Percentiles rank a stretch among this genome's conserved stretches.
Conservation (phyloP, 1,139 yeast species). For the Wickerhamomyces sp. region DNA sequence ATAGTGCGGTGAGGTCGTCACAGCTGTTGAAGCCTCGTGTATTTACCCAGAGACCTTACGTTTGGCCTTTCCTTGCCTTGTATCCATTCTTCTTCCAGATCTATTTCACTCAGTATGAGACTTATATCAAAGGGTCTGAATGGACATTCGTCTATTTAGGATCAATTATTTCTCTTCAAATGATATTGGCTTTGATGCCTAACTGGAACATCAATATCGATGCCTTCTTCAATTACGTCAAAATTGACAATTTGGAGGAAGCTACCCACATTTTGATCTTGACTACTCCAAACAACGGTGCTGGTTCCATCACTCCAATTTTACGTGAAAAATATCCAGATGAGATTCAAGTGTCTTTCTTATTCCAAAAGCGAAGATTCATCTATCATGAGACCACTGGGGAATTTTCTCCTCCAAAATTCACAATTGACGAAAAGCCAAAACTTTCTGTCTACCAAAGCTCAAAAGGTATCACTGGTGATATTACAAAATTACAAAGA, state of each 20-base stretch:
- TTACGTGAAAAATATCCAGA: conserved; percentile 54
- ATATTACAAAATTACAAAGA: conserved; percentile 49
- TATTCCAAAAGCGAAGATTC: conserved; percentile 91
- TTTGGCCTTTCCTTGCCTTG: conserved; percentile 75
- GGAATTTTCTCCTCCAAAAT: conserved; percentile 77
- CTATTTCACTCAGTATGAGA: conserved; percentile 68
- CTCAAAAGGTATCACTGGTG: conserved; percentile 59
- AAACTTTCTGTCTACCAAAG: conserved; percentile 54
- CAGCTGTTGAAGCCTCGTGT: conserved; percentile 70
- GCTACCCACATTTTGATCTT: conserved; percentile 72
- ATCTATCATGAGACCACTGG: conserved; percentile 52
- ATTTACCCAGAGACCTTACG: conserved; percentile 63
- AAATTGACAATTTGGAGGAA: conserved; percentile 46
- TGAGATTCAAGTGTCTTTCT: conserved; percentile 67
- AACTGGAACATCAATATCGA: conserved; percentile 82
- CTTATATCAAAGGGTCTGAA: conserved; percentile 67
- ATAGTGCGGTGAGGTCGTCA: conserved; percentile 33
- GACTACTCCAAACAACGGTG: conserved; percentile 84
- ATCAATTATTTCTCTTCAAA: conserved; percentile 64
- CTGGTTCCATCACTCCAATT: conserved; percentile 72
- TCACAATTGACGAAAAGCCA: conserved; percentile 63
- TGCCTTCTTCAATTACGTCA: conserved; percentile 62
- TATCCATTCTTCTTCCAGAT: conserved; percentile 74
- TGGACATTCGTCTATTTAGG: conserved; percentile 89
- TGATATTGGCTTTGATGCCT: conserved; percentile 85